Percentiles rank a stretch among this genome's conserved stretches.
These are phyloP conservation scores for Coemansia sp. DNA, from an alignment of 192 early-diverging fungal genomes.

Conservation along the genomic window DNA sequence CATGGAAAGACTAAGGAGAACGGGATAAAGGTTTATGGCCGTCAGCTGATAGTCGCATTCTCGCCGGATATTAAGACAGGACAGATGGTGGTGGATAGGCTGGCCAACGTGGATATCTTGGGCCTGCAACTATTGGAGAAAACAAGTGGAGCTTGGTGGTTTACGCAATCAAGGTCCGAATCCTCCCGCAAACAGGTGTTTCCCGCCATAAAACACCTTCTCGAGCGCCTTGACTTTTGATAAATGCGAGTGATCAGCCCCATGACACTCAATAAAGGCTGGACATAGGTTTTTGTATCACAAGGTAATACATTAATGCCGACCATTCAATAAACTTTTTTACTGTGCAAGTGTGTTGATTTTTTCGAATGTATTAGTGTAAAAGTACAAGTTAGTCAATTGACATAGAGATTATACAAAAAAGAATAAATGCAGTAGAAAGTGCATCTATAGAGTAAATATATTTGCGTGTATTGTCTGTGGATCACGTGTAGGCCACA, in stretches of 20 bases:
- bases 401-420: constrained; percentile 1
- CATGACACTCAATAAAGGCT: not conserved
- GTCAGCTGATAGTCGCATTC: constrained; percentile 35
- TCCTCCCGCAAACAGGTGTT: constrained; percentile 51
- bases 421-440: not conserved
- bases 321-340: not conserved
- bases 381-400: not conserved
- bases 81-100: constrained; percentile 2
- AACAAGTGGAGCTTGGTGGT: not conserved
- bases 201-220: constrained; percentile 25
- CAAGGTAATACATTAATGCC: not conserved
- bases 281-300: not conserved
- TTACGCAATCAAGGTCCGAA: constrained; percentile 18
- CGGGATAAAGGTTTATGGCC: constrained; percentile 28
- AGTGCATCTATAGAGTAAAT: not conserved
- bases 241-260: not conserved
- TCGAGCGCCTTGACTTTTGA: constrained; percentile 8
- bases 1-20: constrained; percentile 39
- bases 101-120: constrained; percentile 7
- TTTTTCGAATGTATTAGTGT: not conserved
- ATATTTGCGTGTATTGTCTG: not conserved
- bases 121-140: not conserved
- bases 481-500: constrained; percentile 5
- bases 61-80: not conserved
- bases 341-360: not conserved